A percentile compares a stretch with the other conserved stretches of the same genome.
Conservation (phyloP, 1,139 yeast species). For the Magnusiomyces suaveolens region DNA sequence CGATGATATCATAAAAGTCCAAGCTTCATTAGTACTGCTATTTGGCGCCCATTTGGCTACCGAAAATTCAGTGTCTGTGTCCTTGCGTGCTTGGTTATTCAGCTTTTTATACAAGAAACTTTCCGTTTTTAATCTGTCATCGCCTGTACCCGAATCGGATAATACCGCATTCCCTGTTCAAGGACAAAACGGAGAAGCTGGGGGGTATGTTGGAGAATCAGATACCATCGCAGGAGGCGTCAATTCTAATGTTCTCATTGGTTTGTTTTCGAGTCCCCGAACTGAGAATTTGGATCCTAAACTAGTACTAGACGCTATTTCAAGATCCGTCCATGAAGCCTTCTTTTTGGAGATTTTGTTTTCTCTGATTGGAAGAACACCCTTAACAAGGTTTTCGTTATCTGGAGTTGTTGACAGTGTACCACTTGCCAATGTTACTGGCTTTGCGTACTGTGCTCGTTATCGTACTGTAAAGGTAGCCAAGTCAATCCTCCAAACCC, state of each 20-base stretch:
- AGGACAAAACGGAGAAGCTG: background rate
- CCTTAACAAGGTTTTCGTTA: conserved; percentile 7
- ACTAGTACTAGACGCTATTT: conserved; percentile 4
- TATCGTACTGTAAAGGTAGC: conserved; percentile 13
- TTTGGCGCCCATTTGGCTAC: conserved; percentile 13
- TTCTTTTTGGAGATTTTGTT: conserved; percentile 14
- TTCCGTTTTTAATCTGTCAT: conserved; percentile 5
- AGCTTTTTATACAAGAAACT: conserved; percentile 8
- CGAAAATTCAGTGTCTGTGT: conserved; percentile 11
- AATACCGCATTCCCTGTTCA: background rate
- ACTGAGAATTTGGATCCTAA: conserved; percentile 4
- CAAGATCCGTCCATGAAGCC: conserved; percentile 12
- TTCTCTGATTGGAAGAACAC: conserved; percentile 12
- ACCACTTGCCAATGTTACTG: conserved; percentile 10
- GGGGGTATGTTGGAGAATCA: too few relatives aligned
- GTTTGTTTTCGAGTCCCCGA: conserved; percentile 12
- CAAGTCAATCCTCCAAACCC: conserved; percentile 7
- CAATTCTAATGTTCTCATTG: conserved; percentile 6
- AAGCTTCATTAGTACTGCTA: conserved; percentile 10
- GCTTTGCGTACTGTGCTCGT: conserved; percentile 13
- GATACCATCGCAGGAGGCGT: background rate
- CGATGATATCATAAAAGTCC: conserved; percentile 12
- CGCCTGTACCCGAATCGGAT: conserved; percentile 7
- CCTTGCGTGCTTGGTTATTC: conserved; percentile 14
- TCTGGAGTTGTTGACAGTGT: conserved; percentile 9